Percentiles rank a stretch among this genome's conserved stretches.
Evolutionary conservation across 2,329 filamentous ascomycete genomes (phyloP).

Genomic region (Fusarium sp.): DNA sequence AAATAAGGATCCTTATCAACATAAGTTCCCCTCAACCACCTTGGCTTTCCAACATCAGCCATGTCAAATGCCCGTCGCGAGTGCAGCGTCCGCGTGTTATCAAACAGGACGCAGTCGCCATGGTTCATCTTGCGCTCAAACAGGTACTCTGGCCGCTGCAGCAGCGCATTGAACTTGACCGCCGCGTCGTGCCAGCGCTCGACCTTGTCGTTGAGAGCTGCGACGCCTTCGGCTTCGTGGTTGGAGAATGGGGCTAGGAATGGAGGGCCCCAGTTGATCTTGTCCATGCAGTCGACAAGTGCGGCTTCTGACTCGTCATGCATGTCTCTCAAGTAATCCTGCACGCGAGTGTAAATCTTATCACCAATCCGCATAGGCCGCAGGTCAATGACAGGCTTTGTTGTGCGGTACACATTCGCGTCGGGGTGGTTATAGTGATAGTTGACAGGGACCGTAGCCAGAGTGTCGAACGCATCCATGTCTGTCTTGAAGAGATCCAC

Average conservation of each 20-base stretch:
- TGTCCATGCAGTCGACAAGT: constrained; percentile 1
- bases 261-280: constrained; percentile 12
- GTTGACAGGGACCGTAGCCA: constrained; percentile 8
- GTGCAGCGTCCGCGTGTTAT: not conserved
- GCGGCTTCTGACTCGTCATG: not conserved
- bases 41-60: constrained; percentile 9
- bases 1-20: constrained; percentile 12
- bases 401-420: constrained; percentile 13
- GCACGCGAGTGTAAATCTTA: not conserved
- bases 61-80: not conserved
- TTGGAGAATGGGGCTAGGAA: constrained; percentile 8
- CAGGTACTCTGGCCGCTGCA: not conserved
- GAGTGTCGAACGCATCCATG: not conserved
- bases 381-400: constrained; percentile 12
- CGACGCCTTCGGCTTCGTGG: not conserved
- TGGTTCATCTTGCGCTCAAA: not conserved
- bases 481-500: not conserved
- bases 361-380: not conserved
- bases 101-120: not conserved
- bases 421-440: constrained; percentile 15
- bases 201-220: not conserved
- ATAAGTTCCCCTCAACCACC: constrained; percentile 9
- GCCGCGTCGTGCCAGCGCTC: not conserved
- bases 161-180: not conserved
- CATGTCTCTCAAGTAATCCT: not conserved